These are phyloP conservation scores for Suhomyces anneliseae DNA, from an alignment of 1,139 yeast species.

Conservation along the genomic window DNA sequence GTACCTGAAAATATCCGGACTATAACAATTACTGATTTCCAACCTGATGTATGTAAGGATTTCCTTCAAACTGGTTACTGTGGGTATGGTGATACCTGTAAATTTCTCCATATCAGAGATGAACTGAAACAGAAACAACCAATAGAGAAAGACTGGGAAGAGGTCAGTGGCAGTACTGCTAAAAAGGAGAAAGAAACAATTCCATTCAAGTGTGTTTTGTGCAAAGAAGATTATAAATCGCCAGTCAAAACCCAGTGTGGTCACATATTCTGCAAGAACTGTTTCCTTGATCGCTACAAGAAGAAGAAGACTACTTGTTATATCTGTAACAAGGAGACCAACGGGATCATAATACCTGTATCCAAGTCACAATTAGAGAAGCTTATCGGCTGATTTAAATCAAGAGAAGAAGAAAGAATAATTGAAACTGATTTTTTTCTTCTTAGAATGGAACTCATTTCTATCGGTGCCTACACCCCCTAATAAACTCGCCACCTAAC, in stretches of 20 bases:
- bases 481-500: no score
- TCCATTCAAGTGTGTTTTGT: constrained; percentile 67
- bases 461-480: no score
- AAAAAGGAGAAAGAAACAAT: constrained; percentile 21
- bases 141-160: constrained; percentile 72
- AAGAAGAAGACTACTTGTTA: constrained; percentile 46
- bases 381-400: background rate
- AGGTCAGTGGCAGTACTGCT: constrained; percentile 13
- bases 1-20: constrained; percentile 58
- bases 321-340: constrained; percentile 59
- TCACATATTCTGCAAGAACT: constrained; percentile 65
- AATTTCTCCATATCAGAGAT: constrained; percentile 86
- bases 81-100: constrained; percentile 98
- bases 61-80: constrained; percentile 90
- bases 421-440: background rate
- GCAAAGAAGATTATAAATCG: constrained; percentile 53
- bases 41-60: constrained; percentile 94
- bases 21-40: constrained; percentile 85
- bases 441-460: background rate
- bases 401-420: no score
- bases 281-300: constrained; percentile 56
- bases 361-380: constrained; percentile 12
- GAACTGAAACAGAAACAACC: constrained; percentile 79
- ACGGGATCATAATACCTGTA: constrained; percentile 48
- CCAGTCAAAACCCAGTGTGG: constrained; percentile 67